Base-by-base conservation (phyloP, 2,329 filamentous ascomycete genomes). In the Calonectria hawksworthii region DNA sequence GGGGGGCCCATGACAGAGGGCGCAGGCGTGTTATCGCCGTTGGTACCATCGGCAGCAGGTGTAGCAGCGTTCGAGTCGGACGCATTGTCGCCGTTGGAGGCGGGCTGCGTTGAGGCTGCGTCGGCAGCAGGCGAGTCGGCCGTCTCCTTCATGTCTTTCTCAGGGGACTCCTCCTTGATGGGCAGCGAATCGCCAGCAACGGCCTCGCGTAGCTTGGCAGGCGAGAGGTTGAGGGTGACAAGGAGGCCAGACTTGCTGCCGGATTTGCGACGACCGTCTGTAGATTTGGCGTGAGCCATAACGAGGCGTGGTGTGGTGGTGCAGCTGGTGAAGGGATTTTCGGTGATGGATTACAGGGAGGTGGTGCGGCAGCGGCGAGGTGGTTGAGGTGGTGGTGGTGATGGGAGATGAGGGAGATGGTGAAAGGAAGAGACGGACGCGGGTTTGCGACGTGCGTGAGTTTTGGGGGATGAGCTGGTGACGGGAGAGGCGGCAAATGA, bases 41-140 rank as follows among this genome's bases (percentile, higher is more conserved):
- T 78, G 72, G 91, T 92, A 77, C 88, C 89, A 61, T 86, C 89
- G 51, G 89, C 85, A 28, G 87, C 89, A 18, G 92, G 92, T 21
- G 92, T 93, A 52, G 90, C 89, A 26, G 90, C 88, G 77, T 88
- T 91, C 30, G 92, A 93, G 79, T 92, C 90, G 76, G 90, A 89
- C 72, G 88, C 89, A 83, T 89, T 90, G 76, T 92, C 91, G 71
- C 87, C 88, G 79, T 88, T 89, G 36, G 88, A 87, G 75, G 85
- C 85, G 71, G 79, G 78, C 70, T 79, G 78, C 13, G 79, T 84
- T 72, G 85, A 82, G 56, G 85, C 82, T 13, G 86, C 83, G 59
- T 85, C 83, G 41, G 88, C 64, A 28, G 86, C 86, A 2, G 89
- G 87, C 44, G 90, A 90, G 59, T 85, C 85, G 77, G 88, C 85